Conservation (phyloP, 352 stramenopile species). For the Halophytophthora batemanensis region DNA sequence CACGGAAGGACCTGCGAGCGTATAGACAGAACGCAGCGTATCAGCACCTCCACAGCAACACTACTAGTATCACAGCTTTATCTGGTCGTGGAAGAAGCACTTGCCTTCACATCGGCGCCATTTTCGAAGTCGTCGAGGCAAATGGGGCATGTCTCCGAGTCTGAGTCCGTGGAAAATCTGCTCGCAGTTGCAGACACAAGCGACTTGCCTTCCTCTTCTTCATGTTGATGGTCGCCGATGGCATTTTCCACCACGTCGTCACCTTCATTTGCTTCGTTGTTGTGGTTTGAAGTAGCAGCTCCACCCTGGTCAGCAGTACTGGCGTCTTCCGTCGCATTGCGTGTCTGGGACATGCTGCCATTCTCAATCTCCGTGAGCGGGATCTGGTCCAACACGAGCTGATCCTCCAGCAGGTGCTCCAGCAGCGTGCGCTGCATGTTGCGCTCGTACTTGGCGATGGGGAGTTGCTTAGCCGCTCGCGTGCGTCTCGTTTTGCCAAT, state of each 20-base stretch:
- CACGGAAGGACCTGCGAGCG: constrained; percentile 63
- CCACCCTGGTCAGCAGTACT: constrained; percentile 3
- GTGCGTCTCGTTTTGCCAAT: constrained; percentile 58
- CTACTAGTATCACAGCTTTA: neutral
- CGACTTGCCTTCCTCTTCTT: constrained; percentile 5
- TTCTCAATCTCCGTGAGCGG: constrained; percentile 32
- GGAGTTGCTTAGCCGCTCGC: constrained; percentile 48
- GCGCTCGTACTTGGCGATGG: constrained; percentile 49
- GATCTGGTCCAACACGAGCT: constrained; percentile 53
- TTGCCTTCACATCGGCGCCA: constrained; percentile 53
- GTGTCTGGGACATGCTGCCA: neutral
- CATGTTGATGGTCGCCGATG: constrained; percentile 2
- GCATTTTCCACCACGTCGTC: constrained; percentile 14
- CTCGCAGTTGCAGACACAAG: constrained; percentile 10
- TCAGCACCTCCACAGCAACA: neutral
- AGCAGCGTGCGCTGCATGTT: constrained; percentile 48
- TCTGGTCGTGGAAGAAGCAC: neutral
- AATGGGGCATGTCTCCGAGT: constrained; percentile 63
- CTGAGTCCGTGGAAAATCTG: constrained; percentile 18
- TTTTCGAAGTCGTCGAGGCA: constrained; percentile 73
- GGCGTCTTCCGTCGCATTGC: neutral
- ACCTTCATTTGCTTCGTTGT: neutral
- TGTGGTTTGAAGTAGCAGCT: neutral
- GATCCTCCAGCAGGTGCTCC: constrained; percentile 38
- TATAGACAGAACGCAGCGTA: neutral